Evolutionary conservation across 2,329 filamentous ascomycete species (phyloP), one percentile per base, ranked within the genome.

Genomic region (Fusarium proliferatum): DNA sequence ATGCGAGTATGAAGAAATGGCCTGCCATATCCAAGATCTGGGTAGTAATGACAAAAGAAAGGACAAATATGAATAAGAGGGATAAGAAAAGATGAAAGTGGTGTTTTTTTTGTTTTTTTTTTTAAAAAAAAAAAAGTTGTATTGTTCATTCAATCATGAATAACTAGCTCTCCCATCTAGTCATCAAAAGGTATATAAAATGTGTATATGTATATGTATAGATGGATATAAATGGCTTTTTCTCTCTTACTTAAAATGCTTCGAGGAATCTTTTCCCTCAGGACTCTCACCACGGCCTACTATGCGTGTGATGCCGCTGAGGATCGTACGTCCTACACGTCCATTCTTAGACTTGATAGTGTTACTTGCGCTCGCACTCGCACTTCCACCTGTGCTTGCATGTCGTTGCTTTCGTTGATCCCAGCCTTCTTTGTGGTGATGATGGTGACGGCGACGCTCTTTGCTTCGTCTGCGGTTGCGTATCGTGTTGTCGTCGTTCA

Each of bases 251-350:
- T 73, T 73, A 30, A 38, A 34, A 51, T 41, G 43, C 45, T 73
- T 72, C 26, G 71, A 19, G 19, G 56, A 43, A 43, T 78, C 77
- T 62, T 81, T 84, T 12, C 76, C 74, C n/a, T 85, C 84, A 0
- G 84, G 83, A 43, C 83, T 85, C 60, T 84, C 83, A 30, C 81
- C 80, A 34, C 83, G 78, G 4, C 79, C 81, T 8, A 84, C 84
- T 46, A 85, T 85, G 48, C 83, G 81, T 80, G 85, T 86, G 71
- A 86, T 85, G 46, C 84, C 84, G 48, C 81, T 85, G 19, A 86
- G 75, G 12, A 86, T 82, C 9, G 82, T 84, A 57, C 84, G 78
- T 13, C 84, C 84, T 10, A 84, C 80, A 49, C 82, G 83, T n/a
- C 78, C 82, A 23, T 83, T 84, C 53, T 83, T 83, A 33, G 71